phyloP scores from a whole-genome alignment of 2,329 filamentous ascomycete species.

The Chalara sp. region DNA sequence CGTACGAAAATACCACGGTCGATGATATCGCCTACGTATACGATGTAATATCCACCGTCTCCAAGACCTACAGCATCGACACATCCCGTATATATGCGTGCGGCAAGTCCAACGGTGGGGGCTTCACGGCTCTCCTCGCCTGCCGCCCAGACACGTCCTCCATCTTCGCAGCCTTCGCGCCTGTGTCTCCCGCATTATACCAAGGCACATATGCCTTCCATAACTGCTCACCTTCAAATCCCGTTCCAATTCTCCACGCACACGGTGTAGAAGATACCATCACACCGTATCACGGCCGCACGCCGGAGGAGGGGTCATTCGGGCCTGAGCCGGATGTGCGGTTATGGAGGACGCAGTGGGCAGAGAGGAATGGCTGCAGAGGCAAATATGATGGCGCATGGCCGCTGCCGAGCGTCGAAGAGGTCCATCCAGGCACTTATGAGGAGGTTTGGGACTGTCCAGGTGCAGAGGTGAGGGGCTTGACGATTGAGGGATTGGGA shows the following conservation, averaged over 20 bases:
- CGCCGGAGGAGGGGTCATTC: constrained; percentile 1
- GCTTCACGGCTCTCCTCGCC: constrained; percentile 32
- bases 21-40: constrained; percentile 22
- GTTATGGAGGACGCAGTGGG: background rate
- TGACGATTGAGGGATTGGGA: constrained; percentile 8
- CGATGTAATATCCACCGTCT: constrained; percentile 17
- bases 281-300: constrained; percentile 7
- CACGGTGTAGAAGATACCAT: constrained; percentile 4
- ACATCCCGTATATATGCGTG: constrained; percentile 32
- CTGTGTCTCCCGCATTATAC: constrained; percentile 36
- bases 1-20: constrained; percentile 20
- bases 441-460: constrained; percentile 9
- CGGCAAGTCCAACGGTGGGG: constrained; percentile 38
- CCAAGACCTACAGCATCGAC: constrained; percentile 28
- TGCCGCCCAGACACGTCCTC: constrained; percentile 31
- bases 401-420: background rate
- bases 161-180: constrained; percentile 37
- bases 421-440: constrained; percentile 5
- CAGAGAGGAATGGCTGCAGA: constrained; percentile 10
- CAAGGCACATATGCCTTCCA: constrained; percentile 5
- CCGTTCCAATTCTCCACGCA: background rate
- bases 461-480: constrained; percentile 3
- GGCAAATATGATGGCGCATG: constrained; percentile 3
- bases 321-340: constrained; percentile 4
- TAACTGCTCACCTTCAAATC: constrained; percentile 4